Percentiles rank a stretch among this genome's conserved stretches.
These are phyloP conservation scores for Mycena olivaceomarginata DNA, from an alignment of 768 basidiomycete genomes.

Conservation along the genomic window DNA sequence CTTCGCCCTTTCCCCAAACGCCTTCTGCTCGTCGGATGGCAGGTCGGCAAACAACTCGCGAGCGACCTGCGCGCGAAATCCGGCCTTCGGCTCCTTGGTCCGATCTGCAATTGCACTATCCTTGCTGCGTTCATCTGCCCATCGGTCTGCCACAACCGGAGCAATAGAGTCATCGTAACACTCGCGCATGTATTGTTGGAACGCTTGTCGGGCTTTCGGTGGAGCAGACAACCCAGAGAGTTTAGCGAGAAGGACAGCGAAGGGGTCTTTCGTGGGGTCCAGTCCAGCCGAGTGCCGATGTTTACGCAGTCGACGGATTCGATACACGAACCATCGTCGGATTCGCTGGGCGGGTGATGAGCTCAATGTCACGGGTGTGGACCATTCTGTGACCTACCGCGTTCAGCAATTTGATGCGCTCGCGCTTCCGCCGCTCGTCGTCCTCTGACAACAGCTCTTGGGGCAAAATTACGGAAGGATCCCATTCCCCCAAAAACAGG, in stretches of 20 bases:
- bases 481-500: neutral
- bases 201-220: neutral
- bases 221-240: slow-evolving; percentile 13
- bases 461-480: neutral
- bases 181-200: too few relatives aligned
- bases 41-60: slow-evolving; percentile 4
- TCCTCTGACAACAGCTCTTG: slow-evolving; percentile 5
- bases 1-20: neutral
- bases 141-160: neutral
- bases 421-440: neutral
- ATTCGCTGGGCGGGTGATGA: slow-evolving; percentile 20
- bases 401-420: neutral
- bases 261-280: slow-evolving; percentile 20
- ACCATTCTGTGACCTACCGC: slow-evolving; percentile 9
- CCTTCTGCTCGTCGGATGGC: neutral
- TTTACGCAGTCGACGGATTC: neutral
- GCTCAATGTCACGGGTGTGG: neutral
- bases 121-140: neutral
- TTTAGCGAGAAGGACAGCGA: slow-evolving; percentile 15
- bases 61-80: slow-evolving; percentile 5
- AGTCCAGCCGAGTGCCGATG: neutral
- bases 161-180: too few relatives aligned
- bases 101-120: neutral
- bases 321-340: slow-evolving; percentile 16
- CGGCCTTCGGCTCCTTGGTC: neutral